Conservation (phyloP, 2,329 filamentous ascomycete species). For the Whalleya microplaca region DNA sequence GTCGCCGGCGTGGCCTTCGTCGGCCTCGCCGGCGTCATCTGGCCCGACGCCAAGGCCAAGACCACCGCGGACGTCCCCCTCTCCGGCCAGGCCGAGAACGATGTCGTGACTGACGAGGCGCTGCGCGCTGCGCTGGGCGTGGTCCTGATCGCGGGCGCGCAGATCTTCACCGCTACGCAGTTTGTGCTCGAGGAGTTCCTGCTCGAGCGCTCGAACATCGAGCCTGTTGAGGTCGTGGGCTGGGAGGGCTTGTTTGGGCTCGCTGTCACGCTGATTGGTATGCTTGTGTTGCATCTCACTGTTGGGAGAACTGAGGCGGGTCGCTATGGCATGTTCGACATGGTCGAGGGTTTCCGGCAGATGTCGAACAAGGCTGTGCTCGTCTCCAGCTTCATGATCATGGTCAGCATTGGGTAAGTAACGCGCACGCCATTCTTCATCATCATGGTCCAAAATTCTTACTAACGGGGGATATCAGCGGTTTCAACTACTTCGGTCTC, state of each 20-base stretch:
- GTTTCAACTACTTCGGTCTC: slow-evolving; percentile 98
- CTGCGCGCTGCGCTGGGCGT: slow-evolving; percentile 80
- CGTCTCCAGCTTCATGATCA: slow-evolving; percentile 83
- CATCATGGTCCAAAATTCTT: too few species aligned
- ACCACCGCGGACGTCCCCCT: slow-evolving; percentile 38
- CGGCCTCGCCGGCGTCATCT: slow-evolving; percentile 84
- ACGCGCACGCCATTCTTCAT: too few species aligned
- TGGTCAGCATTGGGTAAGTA: slow-evolving; percentile 93
- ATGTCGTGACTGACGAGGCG: slow-evolving; percentile 50
- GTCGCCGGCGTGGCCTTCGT: slow-evolving; percentile 88
- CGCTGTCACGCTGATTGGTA: slow-evolving; percentile 73
- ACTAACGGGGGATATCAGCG: slow-evolving; percentile 52
- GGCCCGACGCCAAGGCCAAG: slow-evolving; percentile 64
- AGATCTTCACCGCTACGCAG: slow-evolving; percentile 95
- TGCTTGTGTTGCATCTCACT: slow-evolving; percentile 77
- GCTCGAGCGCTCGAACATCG: slow-evolving; percentile 65
- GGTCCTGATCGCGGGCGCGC: slow-evolving; percentile 86
- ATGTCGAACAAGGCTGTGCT: slow-evolving; percentile 74
- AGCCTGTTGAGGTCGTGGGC: slow-evolving; percentile 88
- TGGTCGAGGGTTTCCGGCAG: slow-evolving; percentile 81
- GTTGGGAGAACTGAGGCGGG: slow-evolving; percentile 78
- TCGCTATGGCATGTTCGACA: slow-evolving; percentile 84
- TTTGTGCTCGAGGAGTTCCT: slow-evolving; percentile 97
- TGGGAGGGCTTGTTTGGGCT: slow-evolving; percentile 98
- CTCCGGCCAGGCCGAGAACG: slow-evolving; percentile 38